A percentile compares a stretch with the other conserved stretches of the same genome.
These are phyloP conservation scores for Lachnellula suecica DNA, from an alignment of 2,329 filamentous ascomycete genomes.

Conservation along the genomic window DNA sequence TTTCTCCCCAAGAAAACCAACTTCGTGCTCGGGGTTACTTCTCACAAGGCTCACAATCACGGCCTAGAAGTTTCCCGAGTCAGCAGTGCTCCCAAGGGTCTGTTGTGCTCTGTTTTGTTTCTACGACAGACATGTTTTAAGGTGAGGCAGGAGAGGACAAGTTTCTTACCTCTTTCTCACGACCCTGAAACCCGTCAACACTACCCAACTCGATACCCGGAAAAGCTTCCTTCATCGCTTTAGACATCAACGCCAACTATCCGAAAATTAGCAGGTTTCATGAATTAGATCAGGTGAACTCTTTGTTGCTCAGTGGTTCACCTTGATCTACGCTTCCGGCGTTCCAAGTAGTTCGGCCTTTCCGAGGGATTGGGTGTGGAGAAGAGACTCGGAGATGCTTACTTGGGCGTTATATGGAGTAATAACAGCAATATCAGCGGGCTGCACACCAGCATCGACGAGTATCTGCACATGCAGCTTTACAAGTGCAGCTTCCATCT, in stretches of 20 bases:
- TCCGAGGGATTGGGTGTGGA: background rate
- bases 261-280: constrained; percentile 18
- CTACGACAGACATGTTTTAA: background rate
- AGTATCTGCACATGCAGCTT: constrained; percentile 73
- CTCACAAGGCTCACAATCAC: constrained; percentile 91
- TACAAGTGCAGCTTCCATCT: constrained; percentile 83
- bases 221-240: constrained; percentile 74
- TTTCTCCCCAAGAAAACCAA: constrained; percentile 92
- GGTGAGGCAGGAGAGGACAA: background rate
- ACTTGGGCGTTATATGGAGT: constrained; percentile 96
- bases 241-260: constrained; percentile 73
- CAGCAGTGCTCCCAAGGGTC: background rate
- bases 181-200: constrained; percentile 94
- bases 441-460: constrained; percentile 74
- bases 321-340: background rate
- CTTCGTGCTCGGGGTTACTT: constrained; percentile 82
- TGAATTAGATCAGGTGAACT: background rate
- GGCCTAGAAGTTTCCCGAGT: constrained; percentile 41
- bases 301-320: background rate
- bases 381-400: constrained; percentile 19
- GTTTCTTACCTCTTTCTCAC: constrained; percentile 73
- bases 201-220: constrained; percentile 91
- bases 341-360: background rate
- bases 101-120: background rate
- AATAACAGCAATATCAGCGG: constrained; percentile 87